A percentile compares a stretch with the other conserved stretches of the same genome.
Evolutionary conservation across 768 basidiomycete species (phyloP).

Genomic region (Boletus reticuloceps): DNA sequence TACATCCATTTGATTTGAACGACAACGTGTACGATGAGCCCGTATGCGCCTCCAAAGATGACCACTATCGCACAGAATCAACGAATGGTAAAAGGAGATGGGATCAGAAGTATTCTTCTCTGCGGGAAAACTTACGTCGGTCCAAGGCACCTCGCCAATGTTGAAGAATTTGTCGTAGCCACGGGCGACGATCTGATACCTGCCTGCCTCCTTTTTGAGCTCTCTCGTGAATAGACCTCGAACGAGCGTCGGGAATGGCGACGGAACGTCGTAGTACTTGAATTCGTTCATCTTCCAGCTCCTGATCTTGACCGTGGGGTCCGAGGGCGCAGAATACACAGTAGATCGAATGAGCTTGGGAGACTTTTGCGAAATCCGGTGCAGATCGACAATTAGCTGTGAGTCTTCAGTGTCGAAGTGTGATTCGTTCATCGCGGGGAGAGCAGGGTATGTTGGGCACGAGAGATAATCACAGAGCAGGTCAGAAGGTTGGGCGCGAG

Average conservation of each 20-base stretch:
- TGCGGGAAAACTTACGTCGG: too few species aligned
- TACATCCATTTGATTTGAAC: slow-evolving; percentile 94
- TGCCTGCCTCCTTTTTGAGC: slow-evolving; percentile 30
- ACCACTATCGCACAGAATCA: slow-evolving; percentile 58
- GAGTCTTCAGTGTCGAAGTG: slow-evolving; percentile 45
- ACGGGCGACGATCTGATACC: slow-evolving; percentile 70
- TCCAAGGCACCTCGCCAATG: slow-evolving; percentile 95
- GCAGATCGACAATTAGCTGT: slow-evolving; percentile 55
- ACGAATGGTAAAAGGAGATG: background rate
- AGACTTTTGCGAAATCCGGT: slow-evolving; percentile 48
- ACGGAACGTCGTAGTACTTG: slow-evolving; percentile 87
- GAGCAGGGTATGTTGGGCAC: background rate
- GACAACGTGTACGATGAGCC: slow-evolving; percentile 80
- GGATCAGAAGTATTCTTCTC: slow-evolving; percentile 1
- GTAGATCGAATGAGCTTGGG: slow-evolving; percentile 67
- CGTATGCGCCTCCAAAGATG: slow-evolving; percentile 64
- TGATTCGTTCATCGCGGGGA: slow-evolving; percentile 18
- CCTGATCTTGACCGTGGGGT: slow-evolving; percentile 52
- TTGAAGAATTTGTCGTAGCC: slow-evolving; percentile 99
- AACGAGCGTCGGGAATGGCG: slow-evolving; percentile 93
- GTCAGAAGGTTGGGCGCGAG: too few species aligned
- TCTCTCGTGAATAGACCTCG: slow-evolving; percentile 82
- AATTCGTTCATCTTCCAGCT: slow-evolving; percentile 99
- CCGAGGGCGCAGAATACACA: slow-evolving; percentile 54
- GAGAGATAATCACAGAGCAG: background rate